phyloP scores from a whole-genome alignment of 2,329 filamentous ascomycete genomes.

The Rutstroemia sp. region DNA sequence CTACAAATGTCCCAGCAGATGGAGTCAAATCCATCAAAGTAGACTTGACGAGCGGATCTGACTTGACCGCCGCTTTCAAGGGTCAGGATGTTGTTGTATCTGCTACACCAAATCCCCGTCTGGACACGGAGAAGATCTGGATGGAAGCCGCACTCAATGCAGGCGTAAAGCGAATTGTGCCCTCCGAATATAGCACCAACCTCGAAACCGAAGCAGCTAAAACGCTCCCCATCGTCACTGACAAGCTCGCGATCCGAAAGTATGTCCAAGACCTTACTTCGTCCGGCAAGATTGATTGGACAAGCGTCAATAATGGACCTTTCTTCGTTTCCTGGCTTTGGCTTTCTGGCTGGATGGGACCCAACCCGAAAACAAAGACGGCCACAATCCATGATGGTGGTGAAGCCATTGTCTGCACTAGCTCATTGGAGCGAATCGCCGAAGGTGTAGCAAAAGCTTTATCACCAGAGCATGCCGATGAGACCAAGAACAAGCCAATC shows the following conservation, averaged over 20 bases:
- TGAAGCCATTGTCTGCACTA: conserved; percentile 9
- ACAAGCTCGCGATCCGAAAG: conserved; percentile 11
- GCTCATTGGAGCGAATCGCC: conserved; percentile 12
- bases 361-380: conserved; percentile 4
- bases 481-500: conserved; percentile 11
- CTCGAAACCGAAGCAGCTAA: conserved; percentile 12
- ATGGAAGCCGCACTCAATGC: conserved; percentile 50
- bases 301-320: conserved; percentile 12
- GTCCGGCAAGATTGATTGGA: too few species aligned
- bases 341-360: conserved; percentile 12
- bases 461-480: conserved; percentile 14
- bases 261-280: too few species aligned
- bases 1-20: conserved; percentile 5
- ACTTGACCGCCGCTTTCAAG: conserved; percentile 11
- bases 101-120: conserved; percentile 9
- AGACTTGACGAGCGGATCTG: background rate
- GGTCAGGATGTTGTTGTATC: conserved; percentile 15
- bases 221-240: conserved; percentile 7
- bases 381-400: conserved; percentile 10
- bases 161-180: conserved; percentile 51
- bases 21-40: conserved; percentile 1
- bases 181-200: conserved; percentile 44
- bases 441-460: conserved; percentile 12
- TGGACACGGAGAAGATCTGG: conserved; percentile 26
- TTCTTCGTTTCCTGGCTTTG: conserved; percentile 8